Evolutionary conservation across 139 green algal genomes (phyloP).

Genomic region (Chlamydomonas sphaeroides): DNA sequence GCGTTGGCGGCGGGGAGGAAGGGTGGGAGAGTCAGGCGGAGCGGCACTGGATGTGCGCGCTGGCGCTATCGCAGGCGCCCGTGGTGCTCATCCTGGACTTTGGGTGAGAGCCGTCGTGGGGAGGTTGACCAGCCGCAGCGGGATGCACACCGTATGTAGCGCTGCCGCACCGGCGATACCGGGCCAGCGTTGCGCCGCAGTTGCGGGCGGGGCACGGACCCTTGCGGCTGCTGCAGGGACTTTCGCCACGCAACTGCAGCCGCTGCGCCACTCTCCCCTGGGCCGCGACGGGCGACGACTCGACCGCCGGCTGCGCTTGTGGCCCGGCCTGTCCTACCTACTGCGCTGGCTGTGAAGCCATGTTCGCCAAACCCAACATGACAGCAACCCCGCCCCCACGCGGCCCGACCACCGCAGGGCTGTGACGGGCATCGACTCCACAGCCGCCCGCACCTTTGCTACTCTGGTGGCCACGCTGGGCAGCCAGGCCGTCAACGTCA

Average conservation of each 20-base stretch:
- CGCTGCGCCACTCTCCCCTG: too few relatives aligned
- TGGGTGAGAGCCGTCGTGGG: conserved; percentile 33
- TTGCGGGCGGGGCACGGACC: background rate
- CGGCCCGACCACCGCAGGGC: conserved; percentile 51
- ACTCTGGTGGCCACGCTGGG: conserved; percentile 56
- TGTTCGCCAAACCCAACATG: too few relatives aligned
- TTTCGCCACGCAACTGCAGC: background rate
- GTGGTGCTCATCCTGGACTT: conserved; percentile 54
- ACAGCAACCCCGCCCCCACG: too few relatives aligned
- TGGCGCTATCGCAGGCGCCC: conserved; percentile 34
- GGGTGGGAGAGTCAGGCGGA: too few relatives aligned
- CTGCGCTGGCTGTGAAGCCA: too few relatives aligned
- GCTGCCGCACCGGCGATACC: too few relatives aligned
- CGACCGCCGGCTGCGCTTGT: too few relatives aligned
- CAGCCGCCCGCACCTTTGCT: conserved; percentile 76
- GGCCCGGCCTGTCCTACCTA: too few relatives aligned
- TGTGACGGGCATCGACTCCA: conserved; percentile 81
- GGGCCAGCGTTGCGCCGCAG: too few relatives aligned
- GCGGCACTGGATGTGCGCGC: conserved; percentile 22
- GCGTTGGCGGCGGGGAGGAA: background rate
- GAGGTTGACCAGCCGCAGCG: background rate
- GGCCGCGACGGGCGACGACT: too few relatives aligned
- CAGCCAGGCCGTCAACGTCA: conserved; percentile 18
- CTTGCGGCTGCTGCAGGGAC: background rate
- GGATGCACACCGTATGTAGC: too few relatives aligned